Conservation (phyloP, 108 stramenopile genomes). For the Cylindrotheca closterium region DNA sequence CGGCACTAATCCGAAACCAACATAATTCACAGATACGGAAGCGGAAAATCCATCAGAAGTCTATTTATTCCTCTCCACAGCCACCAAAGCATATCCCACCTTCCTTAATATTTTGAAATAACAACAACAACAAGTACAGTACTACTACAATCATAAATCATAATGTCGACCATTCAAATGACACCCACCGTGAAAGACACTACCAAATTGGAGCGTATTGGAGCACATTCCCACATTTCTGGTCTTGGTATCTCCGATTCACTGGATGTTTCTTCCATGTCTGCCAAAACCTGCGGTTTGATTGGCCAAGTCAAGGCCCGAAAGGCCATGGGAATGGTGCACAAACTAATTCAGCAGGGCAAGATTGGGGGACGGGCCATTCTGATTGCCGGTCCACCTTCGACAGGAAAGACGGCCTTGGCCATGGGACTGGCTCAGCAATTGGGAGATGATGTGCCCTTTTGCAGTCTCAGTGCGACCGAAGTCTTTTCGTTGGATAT, state of each 20-base stretch:
- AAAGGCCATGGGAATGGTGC: slow-evolving; percentile 95
- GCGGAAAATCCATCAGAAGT: background rate
- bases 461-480: slow-evolving; percentile 93
- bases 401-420: slow-evolving; percentile 98
- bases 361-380: slow-evolving; percentile 98
- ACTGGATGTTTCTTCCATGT: slow-evolving; percentile 67
- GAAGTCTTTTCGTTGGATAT: slow-evolving; percentile 99
- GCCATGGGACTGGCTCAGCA: slow-evolving; percentile 97
- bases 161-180: slow-evolving; percentile 35
- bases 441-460: slow-evolving; percentile 89
- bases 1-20: too few relatives aligned
- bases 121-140: background rate
- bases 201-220: slow-evolving; percentile 93
- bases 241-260: slow-evolving; percentile 97
- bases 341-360: slow-evolving; percentile 91
- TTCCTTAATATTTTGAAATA: background rate
- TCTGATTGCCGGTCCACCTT: slow-evolving; percentile 95
- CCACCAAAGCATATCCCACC: background rate
- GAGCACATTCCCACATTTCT: slow-evolving; percentile 98
- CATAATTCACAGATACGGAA: too few relatives aligned
- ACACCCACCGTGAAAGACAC: slow-evolving; percentile 40
- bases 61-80: background rate
- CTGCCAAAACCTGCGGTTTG: slow-evolving; percentile 64
- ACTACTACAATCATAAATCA: background rate
- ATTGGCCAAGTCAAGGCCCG: slow-evolving; percentile 97